Evolutionary conservation across 352 stramenopile genomes (phyloP), one percentile per base, ranked within the genome.

Genomic region (Sclerospora graminicola): DNA sequence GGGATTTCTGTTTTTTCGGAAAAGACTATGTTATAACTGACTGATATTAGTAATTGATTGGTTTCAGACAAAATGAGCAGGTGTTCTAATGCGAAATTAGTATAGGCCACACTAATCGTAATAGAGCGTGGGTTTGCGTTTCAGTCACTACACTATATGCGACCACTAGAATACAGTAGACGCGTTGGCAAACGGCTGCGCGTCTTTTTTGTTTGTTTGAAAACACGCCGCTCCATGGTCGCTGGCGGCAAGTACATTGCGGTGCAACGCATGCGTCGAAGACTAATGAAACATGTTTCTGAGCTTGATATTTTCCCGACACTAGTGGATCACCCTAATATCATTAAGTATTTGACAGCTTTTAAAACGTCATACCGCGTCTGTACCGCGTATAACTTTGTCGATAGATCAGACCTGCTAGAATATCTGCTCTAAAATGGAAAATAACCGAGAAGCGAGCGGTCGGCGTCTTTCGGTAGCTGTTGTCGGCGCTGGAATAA

Each of bases 401-500:
- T 88, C 1, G 67, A 86, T 6, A 76, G 76, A 10, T 65, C 63
- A 14, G 79, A 91, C 42, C 35, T 91, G 41, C 53, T 91, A 6
- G 76, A 89, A 31, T 64, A 86, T 38, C 48, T 91, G 51, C 51
- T 91, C 16, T 60, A 61, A 9, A 60, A 86, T 36, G 72, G 75
- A 29, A 86, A 84, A 87, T 89, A 74, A 35, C 63, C 7, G 76
- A 90, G 28, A 21, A 59, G 14, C 45, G 70, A 14, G 78, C 68
- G 4, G 60, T 67, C 31, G 45, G 62, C 14, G 69, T 88, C 7
- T 82, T 85, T 39, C 35, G 45, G 9, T 84, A 97, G 69, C 82
- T 98, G 63, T 69, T 97, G 32, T 88, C 77, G n/a, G 82, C 86
- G 23, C 64, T 98, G n/a, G 67, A 84, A 31, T 96, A 97, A 54